These are phyloP conservation scores for Penicillium hordei DNA, from an alignment of 2,329 filamentous ascomycete genomes.

Conservation along the genomic window DNA sequence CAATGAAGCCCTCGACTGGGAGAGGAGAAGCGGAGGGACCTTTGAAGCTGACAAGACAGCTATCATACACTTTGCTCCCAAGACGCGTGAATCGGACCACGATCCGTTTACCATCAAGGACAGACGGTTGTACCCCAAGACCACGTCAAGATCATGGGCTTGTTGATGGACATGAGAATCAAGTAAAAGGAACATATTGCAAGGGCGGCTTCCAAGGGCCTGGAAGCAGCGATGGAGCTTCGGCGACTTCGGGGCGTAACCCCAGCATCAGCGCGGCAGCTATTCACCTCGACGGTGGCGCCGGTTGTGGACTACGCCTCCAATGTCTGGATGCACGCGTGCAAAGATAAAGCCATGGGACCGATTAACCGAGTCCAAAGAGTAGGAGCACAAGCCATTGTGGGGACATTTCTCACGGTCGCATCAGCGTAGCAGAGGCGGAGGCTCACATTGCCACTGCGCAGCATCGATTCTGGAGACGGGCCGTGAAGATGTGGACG, in stretches of 20 bases:
- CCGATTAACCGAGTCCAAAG: constrained; percentile 23
- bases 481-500: constrained; percentile 16
- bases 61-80: not conserved
- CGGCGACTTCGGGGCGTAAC: constrained; percentile 3
- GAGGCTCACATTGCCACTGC: constrained; percentile 19
- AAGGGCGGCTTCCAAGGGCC: constrained; percentile 23
- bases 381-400: constrained; percentile 24
- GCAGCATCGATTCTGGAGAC: constrained; percentile 16
- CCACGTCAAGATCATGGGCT: not conserved
- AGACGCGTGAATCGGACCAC: not conserved
- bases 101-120: not conserved
- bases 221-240: constrained; percentile 19
- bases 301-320: constrained; percentile 28
- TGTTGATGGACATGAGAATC: constrained; percentile 24
- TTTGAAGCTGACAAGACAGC: not conserved
- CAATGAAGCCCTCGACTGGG: not conserved
- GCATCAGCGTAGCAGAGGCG: constrained; percentile 22
- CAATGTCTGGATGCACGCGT: constrained; percentile 24
- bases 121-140: not conserved
- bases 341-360: constrained; percentile 9
- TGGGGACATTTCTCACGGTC: constrained; percentile 22
- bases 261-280: constrained; percentile 18
- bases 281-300: constrained; percentile 21
- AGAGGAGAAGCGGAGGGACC: not conserved
- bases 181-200: constrained; percentile 27